Base-by-base conservation (phyloP, 257 asterid genomes). In the Solanum pimpinellifolium region DNA sequence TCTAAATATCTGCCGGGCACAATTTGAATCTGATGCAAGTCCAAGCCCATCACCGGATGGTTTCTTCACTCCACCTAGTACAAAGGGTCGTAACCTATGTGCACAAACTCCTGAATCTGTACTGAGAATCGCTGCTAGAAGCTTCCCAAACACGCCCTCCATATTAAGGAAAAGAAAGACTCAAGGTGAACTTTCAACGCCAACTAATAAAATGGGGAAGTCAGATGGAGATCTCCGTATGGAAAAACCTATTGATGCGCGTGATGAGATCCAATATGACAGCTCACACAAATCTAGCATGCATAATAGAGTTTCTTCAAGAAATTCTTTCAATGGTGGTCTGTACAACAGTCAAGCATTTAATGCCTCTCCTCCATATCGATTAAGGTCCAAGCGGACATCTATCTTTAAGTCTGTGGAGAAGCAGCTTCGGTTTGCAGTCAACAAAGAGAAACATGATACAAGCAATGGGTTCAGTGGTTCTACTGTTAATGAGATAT, bases 311-410 rank as follows among this genome's bases (percentile, higher is more conserved):
- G 84, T 91, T 88, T 83, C 72, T 77, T 74, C 83, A 74, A 90
- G 31, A 86, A 91, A 91, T 88, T 85, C 89, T 87, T 82, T 83
- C 29, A 87, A 89, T 84, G 92, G 85, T 42, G 92, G 90, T 72
- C 86, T 86, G 82, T 91, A 92, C 86, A 86, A 90, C 83, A 86
- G 87, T 81, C 90, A 88, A 83, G 89, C 96, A 37, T 91, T 89
- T 85, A 96, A 95, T 89, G 94, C 92, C 69, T 97, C 99, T 76
- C 99, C 99, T 88, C 98, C 98, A 29, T 96, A 93, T 89, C 95
- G 98, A 89, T 88, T 95, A 86, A 93, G 92, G 86, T 92, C 91
- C 69, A 93, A 93, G 89, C 90, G 99, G 83, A 94, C 95, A 78
- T 92, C 93, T n/a, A 92, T 90, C 80, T 83, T 90, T 74, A 95